phyloP scores from a whole-genome alignment of 148 eudicot genomes.

The Rhododendron williamsianum region DNA sequence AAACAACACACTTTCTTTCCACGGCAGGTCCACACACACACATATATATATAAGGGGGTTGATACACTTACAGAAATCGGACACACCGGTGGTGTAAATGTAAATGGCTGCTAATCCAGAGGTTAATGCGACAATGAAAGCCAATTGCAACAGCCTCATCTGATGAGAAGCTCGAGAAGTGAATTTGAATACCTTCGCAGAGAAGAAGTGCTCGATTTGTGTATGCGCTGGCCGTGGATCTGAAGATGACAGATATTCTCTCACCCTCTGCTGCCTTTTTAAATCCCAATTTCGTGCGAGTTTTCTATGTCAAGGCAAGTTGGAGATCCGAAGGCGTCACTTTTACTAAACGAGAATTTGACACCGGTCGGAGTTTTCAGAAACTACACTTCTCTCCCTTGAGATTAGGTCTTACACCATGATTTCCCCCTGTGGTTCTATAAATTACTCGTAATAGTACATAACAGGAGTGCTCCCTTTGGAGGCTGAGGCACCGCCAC shows the following conservation, averaged over 20 bases:
- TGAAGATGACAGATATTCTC: neutral
- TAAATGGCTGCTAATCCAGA: constrained; percentile 69
- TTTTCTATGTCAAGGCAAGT: no score
- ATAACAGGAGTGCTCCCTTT: no score
- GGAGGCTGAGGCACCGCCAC: no score
- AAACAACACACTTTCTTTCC: neutral
- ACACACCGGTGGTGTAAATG: constrained; percentile 57
- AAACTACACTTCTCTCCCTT: neutral
- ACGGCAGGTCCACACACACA: neutral
- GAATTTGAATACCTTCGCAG: neutral
- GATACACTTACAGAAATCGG: constrained; percentile 32
- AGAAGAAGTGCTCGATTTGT: neutral
- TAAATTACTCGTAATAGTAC: no score
- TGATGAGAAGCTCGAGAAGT: constrained; percentile 2
- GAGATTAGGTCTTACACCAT: neutral
- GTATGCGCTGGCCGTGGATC: neutral
- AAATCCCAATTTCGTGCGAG: no score
- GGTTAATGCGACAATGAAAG: constrained; percentile 53
- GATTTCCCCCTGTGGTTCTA: neutral
- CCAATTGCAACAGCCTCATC: constrained; percentile 76
- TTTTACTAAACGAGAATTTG: neutral
- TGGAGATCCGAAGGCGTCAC: neutral
- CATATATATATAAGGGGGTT: neutral
- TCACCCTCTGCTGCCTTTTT: no score
- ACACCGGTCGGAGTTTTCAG: neutral